These are phyloP conservation scores for Globisporangium nunn DNA, from an alignment of 352 stramenopile species.

Conservation along the genomic window DNA sequence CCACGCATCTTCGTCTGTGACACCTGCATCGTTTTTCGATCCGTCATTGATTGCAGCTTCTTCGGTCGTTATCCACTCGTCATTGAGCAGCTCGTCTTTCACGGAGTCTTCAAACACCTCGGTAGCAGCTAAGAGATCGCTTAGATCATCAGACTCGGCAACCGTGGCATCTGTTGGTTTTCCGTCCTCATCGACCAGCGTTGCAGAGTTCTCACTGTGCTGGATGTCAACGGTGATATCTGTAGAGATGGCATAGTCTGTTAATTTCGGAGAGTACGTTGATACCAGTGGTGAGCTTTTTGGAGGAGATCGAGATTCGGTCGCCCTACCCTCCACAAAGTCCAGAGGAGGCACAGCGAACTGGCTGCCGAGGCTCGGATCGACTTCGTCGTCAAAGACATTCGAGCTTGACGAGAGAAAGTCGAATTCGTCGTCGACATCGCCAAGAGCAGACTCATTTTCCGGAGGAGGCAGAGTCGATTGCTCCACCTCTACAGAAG, in stretches of 20 bases:
- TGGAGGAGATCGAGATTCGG: not conserved
- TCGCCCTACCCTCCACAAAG: not conserved
- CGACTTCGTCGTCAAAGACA: slow-evolving; percentile 7
- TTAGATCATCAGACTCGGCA: not conserved
- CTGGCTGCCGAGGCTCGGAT: not conserved
- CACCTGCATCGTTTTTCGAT: not conserved
- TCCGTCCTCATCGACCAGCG: not conserved
- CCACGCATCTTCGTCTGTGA: slow-evolving; percentile 3
- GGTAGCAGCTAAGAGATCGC: not conserved
- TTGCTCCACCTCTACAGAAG: not conserved
- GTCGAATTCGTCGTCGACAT: slow-evolving; percentile 20
- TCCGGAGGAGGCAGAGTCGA: not conserved
- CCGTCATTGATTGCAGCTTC: not conserved
- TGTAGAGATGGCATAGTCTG: slow-evolving; percentile 10
- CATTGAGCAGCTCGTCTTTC: not conserved
- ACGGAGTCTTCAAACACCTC: not conserved
- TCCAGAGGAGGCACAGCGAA: not conserved
- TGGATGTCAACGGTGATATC: slow-evolving; percentile 53
- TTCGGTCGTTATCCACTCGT: not conserved
- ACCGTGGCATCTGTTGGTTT: not conserved
- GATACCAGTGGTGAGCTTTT: not conserved
- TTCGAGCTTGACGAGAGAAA: slow-evolving; percentile 24
- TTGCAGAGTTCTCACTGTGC: slow-evolving; percentile 9
- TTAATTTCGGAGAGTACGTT: slow-evolving; percentile 4
- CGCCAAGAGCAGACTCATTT: not conserved